phyloP scores from a whole-genome alignment of 495 filamentous ascomycete species.

The Trichocladium uniseriatum region DNA sequence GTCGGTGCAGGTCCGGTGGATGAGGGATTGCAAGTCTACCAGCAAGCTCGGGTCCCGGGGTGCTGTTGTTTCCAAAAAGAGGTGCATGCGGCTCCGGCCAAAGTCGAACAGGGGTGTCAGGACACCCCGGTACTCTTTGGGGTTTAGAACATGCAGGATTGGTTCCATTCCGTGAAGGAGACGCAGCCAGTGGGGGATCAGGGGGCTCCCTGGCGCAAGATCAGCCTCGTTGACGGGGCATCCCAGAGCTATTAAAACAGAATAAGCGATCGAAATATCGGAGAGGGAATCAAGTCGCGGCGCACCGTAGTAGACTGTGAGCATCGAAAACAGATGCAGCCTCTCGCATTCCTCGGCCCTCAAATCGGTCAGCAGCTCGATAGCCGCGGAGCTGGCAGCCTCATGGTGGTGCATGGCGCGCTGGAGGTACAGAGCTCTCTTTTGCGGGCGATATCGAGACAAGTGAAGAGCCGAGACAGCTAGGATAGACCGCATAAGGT shows the following conservation, averaged over 20 bases:
- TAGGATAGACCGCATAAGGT: not conserved
- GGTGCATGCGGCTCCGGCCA: not conserved
- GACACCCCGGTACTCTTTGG: not conserved
- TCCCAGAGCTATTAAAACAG: not conserved
- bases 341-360: not conserved
- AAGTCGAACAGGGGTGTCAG: slow-evolving; percentile 1
- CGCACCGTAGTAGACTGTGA: slow-evolving; percentile 1
- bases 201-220: not conserved
- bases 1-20: not conserved
- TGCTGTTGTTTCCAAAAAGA: not conserved
- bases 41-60: not conserved
- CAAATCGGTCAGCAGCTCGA: not conserved
- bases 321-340: slow-evolving; percentile 1
- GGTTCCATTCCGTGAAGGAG: slow-evolving; percentile 4
- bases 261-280: not conserved
- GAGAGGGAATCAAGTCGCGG: not conserved
- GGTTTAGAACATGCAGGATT: not conserved
- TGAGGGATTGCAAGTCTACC: not conserved
- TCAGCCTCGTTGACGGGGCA: not conserved
- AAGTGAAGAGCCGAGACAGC: slow-evolving; percentile 1
- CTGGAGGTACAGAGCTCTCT: not conserved
- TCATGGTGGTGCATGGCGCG: slow-evolving; percentile 1
- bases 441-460: not conserved
- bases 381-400: not conserved
- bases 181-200: not conserved